Conservation (phyloP, 495 filamentous ascomycete species). For the Pseudomonodictys pantanalensis region DNA sequence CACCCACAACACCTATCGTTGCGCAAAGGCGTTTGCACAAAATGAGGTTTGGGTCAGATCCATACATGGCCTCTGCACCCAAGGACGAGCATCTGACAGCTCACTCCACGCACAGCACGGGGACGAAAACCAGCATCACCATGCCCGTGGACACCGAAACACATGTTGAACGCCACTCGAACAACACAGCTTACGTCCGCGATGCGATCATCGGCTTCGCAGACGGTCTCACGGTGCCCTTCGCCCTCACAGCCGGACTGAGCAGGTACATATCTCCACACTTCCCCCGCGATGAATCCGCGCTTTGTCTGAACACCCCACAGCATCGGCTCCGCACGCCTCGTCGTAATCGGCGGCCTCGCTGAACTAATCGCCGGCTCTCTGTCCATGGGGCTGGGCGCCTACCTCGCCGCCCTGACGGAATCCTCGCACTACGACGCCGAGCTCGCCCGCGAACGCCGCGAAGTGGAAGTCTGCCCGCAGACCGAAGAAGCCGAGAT, state of each 20-base stretch:
- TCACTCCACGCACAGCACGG: too few species aligned
- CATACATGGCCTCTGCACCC: too few species aligned
- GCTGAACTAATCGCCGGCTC: constrained; percentile 66
- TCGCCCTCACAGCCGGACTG: constrained; percentile 62
- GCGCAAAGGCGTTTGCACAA: too few species aligned
- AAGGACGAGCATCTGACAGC: too few species aligned
- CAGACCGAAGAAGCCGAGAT: constrained; percentile 37
- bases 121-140: too few species aligned
- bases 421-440: constrained; percentile 49
- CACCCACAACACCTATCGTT: too few species aligned
- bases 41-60: too few species aligned
- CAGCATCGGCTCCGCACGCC: constrained; percentile 53
- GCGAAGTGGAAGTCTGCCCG: constrained; percentile 45
- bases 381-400: constrained; percentile 70
- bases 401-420: constrained; percentile 54
- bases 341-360: constrained; percentile 67
- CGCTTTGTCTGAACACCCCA: background rate
- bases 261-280: constrained; percentile 33
- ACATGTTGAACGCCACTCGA: constrained; percentile 30
- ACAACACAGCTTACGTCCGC: constrained; percentile 35
- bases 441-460: constrained; percentile 46
- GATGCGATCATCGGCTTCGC: constrained; percentile 59
- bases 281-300: background rate
- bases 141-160: too few species aligned
- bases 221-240: constrained; percentile 64